These are phyloP conservation scores for Neonothopanus nambi DNA, from an alignment of 1,284 basidiomycete species.

Conservation along the genomic window DNA sequence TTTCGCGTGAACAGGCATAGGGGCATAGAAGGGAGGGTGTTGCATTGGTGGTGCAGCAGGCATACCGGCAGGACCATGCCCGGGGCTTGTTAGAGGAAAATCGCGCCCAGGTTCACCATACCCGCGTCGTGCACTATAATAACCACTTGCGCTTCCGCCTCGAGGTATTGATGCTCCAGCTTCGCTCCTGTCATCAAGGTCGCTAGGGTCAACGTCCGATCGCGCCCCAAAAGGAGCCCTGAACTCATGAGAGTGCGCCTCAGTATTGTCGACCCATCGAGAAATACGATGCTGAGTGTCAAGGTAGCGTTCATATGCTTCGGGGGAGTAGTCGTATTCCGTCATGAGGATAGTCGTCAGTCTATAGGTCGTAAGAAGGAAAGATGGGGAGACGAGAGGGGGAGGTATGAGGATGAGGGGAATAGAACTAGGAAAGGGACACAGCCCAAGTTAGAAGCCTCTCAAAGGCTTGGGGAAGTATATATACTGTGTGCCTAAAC, in stretches of 20 bases:
- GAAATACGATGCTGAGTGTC: conserved; percentile 13
- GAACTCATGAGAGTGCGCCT: conserved; percentile 13
- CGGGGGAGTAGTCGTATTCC: conserved; percentile 19
- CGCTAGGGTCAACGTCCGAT: conserved; percentile 12
- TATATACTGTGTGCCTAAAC: no score
- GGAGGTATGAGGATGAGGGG: background rate
- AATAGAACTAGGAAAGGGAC: background rate
- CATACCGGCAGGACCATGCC: background rate
- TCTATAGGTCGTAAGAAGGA: background rate
- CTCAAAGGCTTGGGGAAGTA: no score
- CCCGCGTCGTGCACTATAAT: background rate
- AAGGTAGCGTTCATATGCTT: conserved; percentile 15
- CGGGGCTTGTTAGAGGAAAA: background rate
- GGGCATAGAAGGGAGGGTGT: background rate
- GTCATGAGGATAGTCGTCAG: conserved; percentile 9
- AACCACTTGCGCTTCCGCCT: background rate
- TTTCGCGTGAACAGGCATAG: background rate
- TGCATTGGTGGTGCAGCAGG: background rate
- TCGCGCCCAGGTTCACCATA: background rate
- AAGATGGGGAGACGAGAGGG: background rate
- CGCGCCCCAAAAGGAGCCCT: conserved; percentile 11
- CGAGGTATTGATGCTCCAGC: conserved; percentile 5
- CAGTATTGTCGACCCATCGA: conserved; percentile 16
- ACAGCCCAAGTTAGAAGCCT: background rate
- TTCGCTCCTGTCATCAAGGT: conserved; percentile 7